A percentile compares a stretch with the other conserved stretches of the same genome.
These are phyloP conservation scores for Paecilomyces variotii DNA, from an alignment of 2,329 filamentous ascomycete genomes.

Conservation along the genomic window DNA sequence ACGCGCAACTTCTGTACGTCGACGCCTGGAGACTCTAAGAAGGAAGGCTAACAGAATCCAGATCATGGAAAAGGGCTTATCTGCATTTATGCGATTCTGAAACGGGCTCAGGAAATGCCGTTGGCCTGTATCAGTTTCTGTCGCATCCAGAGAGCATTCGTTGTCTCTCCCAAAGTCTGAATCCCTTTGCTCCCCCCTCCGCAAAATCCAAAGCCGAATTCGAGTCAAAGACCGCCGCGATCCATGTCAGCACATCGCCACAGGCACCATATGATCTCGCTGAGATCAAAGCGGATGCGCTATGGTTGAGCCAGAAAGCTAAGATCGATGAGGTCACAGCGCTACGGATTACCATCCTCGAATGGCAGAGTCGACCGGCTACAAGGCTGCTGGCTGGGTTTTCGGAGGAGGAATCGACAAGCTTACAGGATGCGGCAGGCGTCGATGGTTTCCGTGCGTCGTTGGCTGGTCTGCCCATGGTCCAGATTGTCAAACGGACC, in stretches of 20 bases:
- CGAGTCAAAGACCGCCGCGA: constrained; percentile 77
- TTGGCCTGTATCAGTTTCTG: constrained; percentile 61
- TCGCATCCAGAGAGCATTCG: constrained; percentile 59
- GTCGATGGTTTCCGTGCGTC: constrained; percentile 54
- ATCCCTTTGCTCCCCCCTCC: constrained; percentile 57
- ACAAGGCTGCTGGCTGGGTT: constrained; percentile 62
- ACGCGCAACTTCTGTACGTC: constrained; percentile 66
- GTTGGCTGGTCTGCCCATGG: constrained; percentile 36
- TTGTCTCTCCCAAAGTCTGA: constrained; percentile 61
- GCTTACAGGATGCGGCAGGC: constrained; percentile 66
- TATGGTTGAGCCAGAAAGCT: constrained; percentile 75
- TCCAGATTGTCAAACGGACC: constrained; percentile 25
- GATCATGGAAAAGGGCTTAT: constrained; percentile 52
- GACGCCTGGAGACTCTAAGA: constrained; percentile 1
- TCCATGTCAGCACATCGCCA: constrained; percentile 65
- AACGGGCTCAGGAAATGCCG: constrained; percentile 43
- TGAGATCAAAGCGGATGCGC: constrained; percentile 72
- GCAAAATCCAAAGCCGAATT: constrained; percentile 62
- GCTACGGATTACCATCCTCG: constrained; percentile 68
- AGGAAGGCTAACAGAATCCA: constrained; percentile 33
- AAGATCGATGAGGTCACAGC: constrained; percentile 74
- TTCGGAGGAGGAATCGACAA: constrained; percentile 69
- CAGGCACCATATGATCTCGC: constrained; percentile 64
- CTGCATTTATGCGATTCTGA: constrained; percentile 40
- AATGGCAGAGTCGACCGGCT: constrained; percentile 76